Percentiles rank a stretch among this genome's conserved stretches.
Evolutionary conservation across 2,329 filamentous ascomycete species (phyloP).

Genomic region (Mycosphaerelloides madeirae): DNA sequence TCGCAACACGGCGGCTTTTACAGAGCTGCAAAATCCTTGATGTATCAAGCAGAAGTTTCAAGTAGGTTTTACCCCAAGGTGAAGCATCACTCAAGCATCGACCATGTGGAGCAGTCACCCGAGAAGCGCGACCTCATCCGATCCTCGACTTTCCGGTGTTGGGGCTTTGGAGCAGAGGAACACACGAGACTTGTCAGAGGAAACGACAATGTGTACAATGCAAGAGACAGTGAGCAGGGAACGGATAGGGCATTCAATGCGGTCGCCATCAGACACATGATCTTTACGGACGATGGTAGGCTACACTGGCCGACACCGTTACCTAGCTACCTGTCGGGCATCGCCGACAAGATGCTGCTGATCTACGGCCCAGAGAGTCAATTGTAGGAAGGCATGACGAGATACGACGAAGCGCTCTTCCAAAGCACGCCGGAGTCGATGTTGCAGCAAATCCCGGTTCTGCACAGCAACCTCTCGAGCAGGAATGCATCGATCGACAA

Average conservation of each 20-base stretch:
- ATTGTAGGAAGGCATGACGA: constrained; percentile 1
- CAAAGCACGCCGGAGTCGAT: not conserved
- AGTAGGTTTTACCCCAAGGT: constrained; percentile 3
- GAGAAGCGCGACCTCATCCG: constrained; percentile 9
- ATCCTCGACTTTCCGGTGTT: constrained; percentile 12
- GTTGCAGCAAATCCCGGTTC: not conserved
- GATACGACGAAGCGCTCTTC: constrained; percentile 1
- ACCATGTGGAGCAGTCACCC: constrained; percentile 1
- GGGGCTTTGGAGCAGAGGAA: constrained; percentile 32
- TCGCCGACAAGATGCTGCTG: not conserved
- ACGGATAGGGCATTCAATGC: constrained; percentile 4
- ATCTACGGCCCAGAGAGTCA: constrained; percentile 2
- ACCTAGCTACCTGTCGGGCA: constrained; percentile 3
- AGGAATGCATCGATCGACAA: not conserved
- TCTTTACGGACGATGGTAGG: not conserved
- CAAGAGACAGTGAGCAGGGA: constrained; percentile 11
- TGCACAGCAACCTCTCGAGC: not conserved
- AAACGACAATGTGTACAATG: constrained; percentile 25
- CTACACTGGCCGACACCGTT: constrained; percentile 6
- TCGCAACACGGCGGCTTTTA: constrained; percentile 11
- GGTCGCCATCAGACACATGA: constrained; percentile 1
- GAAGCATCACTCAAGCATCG: not conserved
- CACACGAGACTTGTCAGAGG: constrained; percentile 19
- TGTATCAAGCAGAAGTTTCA: constrained; percentile 9
- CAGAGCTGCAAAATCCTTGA: constrained; percentile 3